Evolutionary conservation across 2,329 filamentous ascomycete species (phyloP).

Genomic region (Pestalotiopsis sp.): DNA sequence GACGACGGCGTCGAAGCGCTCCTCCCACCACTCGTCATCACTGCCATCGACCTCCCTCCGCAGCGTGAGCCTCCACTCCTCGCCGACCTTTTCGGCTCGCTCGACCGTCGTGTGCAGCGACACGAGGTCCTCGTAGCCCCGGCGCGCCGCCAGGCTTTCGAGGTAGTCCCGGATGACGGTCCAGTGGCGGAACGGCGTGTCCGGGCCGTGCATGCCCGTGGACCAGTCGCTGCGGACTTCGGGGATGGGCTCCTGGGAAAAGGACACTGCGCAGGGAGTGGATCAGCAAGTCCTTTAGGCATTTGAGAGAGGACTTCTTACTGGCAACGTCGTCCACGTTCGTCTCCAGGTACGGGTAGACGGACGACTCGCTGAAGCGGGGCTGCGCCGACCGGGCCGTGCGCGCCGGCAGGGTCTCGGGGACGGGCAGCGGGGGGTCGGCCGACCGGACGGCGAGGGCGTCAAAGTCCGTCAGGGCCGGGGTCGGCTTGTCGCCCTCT

Average conservation of each 20-base stretch:
- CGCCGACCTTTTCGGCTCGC: constrained; percentile 50
- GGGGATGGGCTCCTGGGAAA: constrained; percentile 58
- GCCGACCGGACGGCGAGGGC: constrained; percentile 51
- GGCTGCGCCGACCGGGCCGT: constrained; percentile 43
- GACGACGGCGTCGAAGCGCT: constrained; percentile 63
- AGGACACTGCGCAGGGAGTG: constrained; percentile 46
- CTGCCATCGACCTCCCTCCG: constrained; percentile 41
- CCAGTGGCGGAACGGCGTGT: constrained; percentile 66
- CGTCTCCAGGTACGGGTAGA: constrained; percentile 67
- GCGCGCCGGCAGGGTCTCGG: constrained; percentile 48
- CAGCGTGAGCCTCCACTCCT: constrained; percentile 57
- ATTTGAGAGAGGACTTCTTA: not conserved
- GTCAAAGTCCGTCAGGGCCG: constrained; percentile 46
- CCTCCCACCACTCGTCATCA: constrained; percentile 68
- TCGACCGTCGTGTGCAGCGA: constrained; percentile 66
- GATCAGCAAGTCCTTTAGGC: not conserved
- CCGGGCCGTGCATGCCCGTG: constrained; percentile 52
- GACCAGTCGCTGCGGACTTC: constrained; percentile 41
- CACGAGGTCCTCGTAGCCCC: constrained; percentile 55
- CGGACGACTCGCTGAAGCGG: constrained; percentile 59
- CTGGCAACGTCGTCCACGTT: constrained; percentile 61
- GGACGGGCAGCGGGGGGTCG: constrained; percentile 51
- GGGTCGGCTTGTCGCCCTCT: constrained; percentile 36
- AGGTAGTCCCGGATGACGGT: constrained; percentile 59
- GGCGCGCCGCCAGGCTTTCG: constrained; percentile 50